Percentiles rank a stretch among this genome's conserved stretches.
Conservation (phyloP, 495 filamentous ascomycete genomes). For the Glarea lozoyensis region DNA sequence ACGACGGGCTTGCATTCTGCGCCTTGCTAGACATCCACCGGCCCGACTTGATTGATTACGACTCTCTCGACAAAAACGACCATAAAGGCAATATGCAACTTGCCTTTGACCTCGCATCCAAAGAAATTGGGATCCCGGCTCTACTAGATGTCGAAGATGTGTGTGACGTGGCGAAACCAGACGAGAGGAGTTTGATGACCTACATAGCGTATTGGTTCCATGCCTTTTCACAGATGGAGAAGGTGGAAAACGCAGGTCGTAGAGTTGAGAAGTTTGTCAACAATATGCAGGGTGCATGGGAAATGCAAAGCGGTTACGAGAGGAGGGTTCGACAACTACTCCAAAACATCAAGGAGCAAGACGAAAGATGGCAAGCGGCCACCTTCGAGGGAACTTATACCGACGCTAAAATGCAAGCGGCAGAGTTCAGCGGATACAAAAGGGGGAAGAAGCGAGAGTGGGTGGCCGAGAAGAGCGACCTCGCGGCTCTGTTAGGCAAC, state of each 20-base stretch:
- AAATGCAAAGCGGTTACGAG: conserved; percentile 96
- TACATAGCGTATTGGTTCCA: conserved; percentile 99
- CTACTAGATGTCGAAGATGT: conserved; percentile 97
- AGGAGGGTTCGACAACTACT: conserved; percentile 73
- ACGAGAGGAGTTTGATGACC: conserved; percentile 95
- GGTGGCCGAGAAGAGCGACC: conserved; percentile 95
- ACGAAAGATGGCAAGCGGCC: conserved; percentile 64
- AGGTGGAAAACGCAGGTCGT: conserved; percentile 92
- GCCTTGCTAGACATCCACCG: conserved; percentile 94
- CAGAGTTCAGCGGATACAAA: conserved; percentile 79
- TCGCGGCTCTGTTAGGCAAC: conserved; percentile 89
- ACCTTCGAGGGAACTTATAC: conserved; percentile 85
- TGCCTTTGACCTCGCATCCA: conserved; percentile 88
- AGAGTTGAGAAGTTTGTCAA: conserved; percentile 97
- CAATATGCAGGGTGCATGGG: conserved; percentile 99
- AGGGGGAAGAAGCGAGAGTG: conserved; percentile 79
- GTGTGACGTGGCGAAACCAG: conserved; percentile 89
- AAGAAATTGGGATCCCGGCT: conserved; percentile 95
- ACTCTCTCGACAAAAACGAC: conserved; percentile 85
- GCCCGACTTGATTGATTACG: conserved; percentile 94
- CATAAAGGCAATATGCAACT: conserved; percentile 96
- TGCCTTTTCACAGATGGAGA: conserved; percentile 95
- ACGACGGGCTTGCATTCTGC: conserved; percentile 93
- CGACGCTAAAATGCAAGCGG: conserved; percentile 82
- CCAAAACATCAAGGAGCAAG: conserved; percentile 61